Percentiles rank a stretch among this genome's conserved stretches.
Evolutionary conservation across 1,139 yeast species (phyloP).

Genomic region (Suhomyces bribrorum): DNA sequence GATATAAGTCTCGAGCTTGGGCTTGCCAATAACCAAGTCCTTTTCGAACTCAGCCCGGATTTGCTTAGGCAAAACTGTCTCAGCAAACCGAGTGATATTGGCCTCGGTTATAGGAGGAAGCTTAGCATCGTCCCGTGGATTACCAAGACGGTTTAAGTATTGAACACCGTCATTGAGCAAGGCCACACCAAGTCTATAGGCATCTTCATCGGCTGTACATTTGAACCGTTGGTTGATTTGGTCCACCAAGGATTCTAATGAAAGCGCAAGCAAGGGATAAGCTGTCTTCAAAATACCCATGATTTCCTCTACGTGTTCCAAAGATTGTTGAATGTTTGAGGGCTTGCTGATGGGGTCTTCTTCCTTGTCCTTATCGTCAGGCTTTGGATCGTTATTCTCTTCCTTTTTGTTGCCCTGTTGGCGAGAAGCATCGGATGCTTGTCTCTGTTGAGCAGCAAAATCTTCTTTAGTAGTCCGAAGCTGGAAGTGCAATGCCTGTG

Average conservation of each 20-base stretch:
- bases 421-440: constrained; percentile 61
- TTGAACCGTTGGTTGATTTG: constrained; percentile 94
- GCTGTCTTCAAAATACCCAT: constrained; percentile 96
- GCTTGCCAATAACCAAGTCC: constrained; percentile 85
- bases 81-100: constrained; percentile 87
- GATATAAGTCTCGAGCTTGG: constrained; percentile 86
- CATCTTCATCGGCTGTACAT: constrained; percentile 94
- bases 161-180: constrained; percentile 91
- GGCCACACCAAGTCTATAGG: constrained; percentile 90
- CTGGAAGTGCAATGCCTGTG: constrained; percentile 96
- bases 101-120: constrained; percentile 92
- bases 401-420: constrained; percentile 25
- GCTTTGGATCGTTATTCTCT: constrained; percentile 6
- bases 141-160: constrained; percentile 76
- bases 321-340: constrained; percentile 61
- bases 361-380: constrained; percentile 9
- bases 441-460: constrained; percentile 82
- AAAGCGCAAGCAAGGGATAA: constrained; percentile 87
- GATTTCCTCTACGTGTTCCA: constrained; percentile 94
- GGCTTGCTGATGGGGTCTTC: constrained; percentile 15
- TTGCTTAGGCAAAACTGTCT: constrained; percentile 87
- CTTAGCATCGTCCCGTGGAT: constrained; percentile 85
- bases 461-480: constrained; percentile 94
- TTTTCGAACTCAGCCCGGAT: constrained; percentile 88
- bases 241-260: constrained; percentile 92